Base-by-base conservation (phyloP, 306 rosid genomes). In the Begonia masoniana region DNA sequence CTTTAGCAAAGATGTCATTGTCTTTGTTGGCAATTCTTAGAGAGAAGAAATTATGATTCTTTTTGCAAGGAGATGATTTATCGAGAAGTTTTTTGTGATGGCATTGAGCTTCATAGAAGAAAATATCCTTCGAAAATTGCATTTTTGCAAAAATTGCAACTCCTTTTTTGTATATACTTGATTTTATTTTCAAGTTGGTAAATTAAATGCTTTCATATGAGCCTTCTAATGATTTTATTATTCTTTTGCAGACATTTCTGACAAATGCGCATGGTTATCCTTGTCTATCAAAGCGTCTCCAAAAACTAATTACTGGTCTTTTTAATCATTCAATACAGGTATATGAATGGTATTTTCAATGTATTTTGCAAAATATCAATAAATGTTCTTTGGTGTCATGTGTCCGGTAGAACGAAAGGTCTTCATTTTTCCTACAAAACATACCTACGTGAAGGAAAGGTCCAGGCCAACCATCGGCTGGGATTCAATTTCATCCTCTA, bases 221-320 rank as follows among this genome's bases (percentile, higher is more conserved):
- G 36, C 36, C 36, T 26, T 26, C 36, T 26, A 26, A 4, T 26
- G 5, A 6, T 26, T 54, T 14, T 35, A 42, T 54, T 60, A 24
- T 49, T 54, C 12, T 46, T 75, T 68, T 15, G 56, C 92, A 91
- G 99, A 71, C 82, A 57, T 91, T 86, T 71, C 62, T 91, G 66
- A 91, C 96, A 12, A 91, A 91, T 76, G 61, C 86, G 49, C 80
- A 78, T 15, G 96, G 96, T 47, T 73, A 76, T 68, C 99, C 99
- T 31, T 86, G 99, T 68, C 85, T 91, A 59, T 91, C 96, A 10
- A 91, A 91, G 86, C 95, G 95, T 51, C 99, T 86, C 76, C 96
- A 91, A 74, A 77, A 58, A 55, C 72, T 91, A 56, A 61, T 86
- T 43, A 62, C 82, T 23, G 74, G 80, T 6, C 72, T 75, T 66